A percentile compares a stretch with the other conserved stretches of the same genome.
Evolutionary conservation across 139 green algal species (phyloP).

Genomic region (Auxenochlorella protothecoides): DNA sequence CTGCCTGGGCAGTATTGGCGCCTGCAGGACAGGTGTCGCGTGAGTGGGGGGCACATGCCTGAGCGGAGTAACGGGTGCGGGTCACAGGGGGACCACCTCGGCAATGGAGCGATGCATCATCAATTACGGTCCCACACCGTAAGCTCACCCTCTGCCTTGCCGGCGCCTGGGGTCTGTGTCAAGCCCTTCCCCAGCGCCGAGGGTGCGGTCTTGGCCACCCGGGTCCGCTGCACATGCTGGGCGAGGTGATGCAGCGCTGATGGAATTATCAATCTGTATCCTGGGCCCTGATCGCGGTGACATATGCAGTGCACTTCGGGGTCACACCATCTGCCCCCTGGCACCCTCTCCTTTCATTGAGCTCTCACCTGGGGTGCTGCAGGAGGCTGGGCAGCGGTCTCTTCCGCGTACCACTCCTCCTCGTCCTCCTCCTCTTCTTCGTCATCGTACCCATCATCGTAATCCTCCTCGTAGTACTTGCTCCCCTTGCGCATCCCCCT

Average conservation of each 20-base stretch:
- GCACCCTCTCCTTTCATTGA: background rate
- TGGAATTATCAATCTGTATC: background rate
- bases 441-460: slow-evolving; percentile 49
- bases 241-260: background rate
- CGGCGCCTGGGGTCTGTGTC: too few relatives aligned
- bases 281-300: background rate
- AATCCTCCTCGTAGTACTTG: slow-evolving; percentile 48
- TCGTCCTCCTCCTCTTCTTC: slow-evolving; percentile 41
- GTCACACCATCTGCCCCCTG: too few relatives aligned
- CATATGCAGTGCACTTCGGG: background rate
- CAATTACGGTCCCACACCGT: background rate
- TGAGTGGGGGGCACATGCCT: background rate
- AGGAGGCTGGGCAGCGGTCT: background rate
- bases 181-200: too few relatives aligned
- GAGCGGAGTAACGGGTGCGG: background rate
- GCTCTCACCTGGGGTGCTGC: background rate
- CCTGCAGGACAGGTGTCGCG: slow-evolving; percentile 4
- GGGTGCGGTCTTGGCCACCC: too few relatives aligned
- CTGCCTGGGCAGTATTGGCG: slow-evolving; percentile 8
- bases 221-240: too few relatives aligned
- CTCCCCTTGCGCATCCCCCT: too few relatives aligned
- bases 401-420: slow-evolving; percentile 4
- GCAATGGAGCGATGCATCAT: background rate
- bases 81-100: background rate
- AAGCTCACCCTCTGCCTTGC: too few relatives aligned